Evolutionary conservation across 2,329 filamentous ascomycete genomes (phyloP), one percentile per base, ranked within the genome.

Genomic region (Aspergillus fumigatiaffinis): DNA sequence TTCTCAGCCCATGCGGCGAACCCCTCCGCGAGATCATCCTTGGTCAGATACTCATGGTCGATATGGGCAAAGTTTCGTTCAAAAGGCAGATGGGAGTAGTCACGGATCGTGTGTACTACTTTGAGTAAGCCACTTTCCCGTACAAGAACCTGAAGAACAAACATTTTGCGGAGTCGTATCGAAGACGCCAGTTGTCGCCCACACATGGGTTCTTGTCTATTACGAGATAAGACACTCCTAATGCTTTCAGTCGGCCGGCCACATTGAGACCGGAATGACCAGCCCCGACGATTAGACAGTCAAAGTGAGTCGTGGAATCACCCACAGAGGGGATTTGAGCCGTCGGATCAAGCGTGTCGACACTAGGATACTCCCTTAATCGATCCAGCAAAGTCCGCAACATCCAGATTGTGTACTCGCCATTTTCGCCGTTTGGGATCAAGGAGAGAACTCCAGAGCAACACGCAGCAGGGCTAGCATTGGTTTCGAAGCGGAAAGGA

Each of bases 141-240:
- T 12, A 14, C 3, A 12, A 32, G 29, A 12, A 14, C 29, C 10
- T 32, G 10, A 12, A 32, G 1, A 32, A 32, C 29, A 12, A 4
- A 61, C 51, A 71, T 12, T 75, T 74, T 8, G 77, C 68, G 21
- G 77, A 77, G 42, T 78, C 74, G 58, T 82, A 81, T 50, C 79
- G 69, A 50, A 74, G 70, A 1, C 69, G 68, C 79, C 79, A 82
- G 48, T 76, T 78, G 53, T 79, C 75, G 1, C 79, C 79, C 4
- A 80, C 70, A 0, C 70, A 62, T 23, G 67, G 64, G 32, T 76
- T 76, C 25, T 71, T 69, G 49, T 81, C 79, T 47, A 82, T 68
- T n/a, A 80, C 69, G 7, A 81, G 64, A 28, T 76, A 73, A 0
- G 70, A 70, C 4, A 80, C 59, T 2, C 73, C 72, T 9, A 81